Base-by-base conservation (phyloP, 371 early-diverging fungal species). In the Mortierella sp. region DNA sequence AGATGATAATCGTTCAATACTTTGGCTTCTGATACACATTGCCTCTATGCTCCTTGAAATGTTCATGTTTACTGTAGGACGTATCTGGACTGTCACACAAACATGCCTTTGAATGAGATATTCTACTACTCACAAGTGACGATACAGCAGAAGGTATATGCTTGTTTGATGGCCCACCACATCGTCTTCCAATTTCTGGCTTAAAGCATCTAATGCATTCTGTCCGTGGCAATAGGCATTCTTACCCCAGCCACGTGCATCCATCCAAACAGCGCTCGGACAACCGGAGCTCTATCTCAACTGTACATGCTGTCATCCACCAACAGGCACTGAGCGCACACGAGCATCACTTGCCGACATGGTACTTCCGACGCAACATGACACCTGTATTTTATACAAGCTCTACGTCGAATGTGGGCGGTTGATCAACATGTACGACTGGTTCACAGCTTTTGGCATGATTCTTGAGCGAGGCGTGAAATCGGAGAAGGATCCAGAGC, bases 381-480 rank as follows among this genome's bases (percentile, higher is more conserved):
- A 97, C 79, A 89, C 92, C 0, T 88, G 90, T 76, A 92, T 97
- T 34, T 72, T 92, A 5, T 97, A 97, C 78, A 87, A 90, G 50
- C 83, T 97, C 17, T 94, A 97, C 75, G 83, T 93, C 12, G 97
- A 97, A 68, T 94, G 94, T 70, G 97, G 97, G 3, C 85, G 93
- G 58, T 75, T 97, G 84, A 94, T 97, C 80, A 97, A 97, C 76
- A 75, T 97, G 50, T 93, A 90, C 61, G 98, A 97, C 78, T 94
- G 94, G 94, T 94, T 90, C 68, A 82, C 88, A 39, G 91, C 95
- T 1, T 97, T 97, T 81, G 84, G 85, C 3, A 81, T 81, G 46
- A 81, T 94, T 17, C 67, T 94, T 32, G 86, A 87, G 49, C 80
- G 84, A 51, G 72, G 61, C 15, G 26, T 54, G 9, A 46, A 41